These are phyloP conservation scores for Candida dajiaensis DNA, from an alignment of 805 yeast species.

Conservation along the genomic window DNA sequence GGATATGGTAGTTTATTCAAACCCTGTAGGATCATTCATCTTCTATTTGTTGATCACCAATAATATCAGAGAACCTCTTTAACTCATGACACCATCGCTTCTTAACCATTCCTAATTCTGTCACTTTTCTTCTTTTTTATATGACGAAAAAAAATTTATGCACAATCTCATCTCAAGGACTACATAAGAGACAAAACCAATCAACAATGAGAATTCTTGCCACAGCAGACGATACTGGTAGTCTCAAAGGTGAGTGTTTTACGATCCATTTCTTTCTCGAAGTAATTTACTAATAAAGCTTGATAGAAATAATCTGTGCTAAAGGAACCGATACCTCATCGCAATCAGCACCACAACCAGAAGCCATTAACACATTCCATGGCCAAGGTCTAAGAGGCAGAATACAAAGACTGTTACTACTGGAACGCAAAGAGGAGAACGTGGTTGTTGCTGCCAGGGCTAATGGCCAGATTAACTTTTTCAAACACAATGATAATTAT, in stretches of 20 bases:
- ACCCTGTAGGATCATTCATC: too few species aligned
- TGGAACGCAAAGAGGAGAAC: conserved; percentile 26
- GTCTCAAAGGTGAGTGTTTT: conserved; percentile 35
- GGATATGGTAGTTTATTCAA: too few species aligned
- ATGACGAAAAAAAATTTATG: not conserved
- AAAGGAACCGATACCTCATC: conserved; percentile 77
- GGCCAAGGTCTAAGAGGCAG: conserved; percentile 34
- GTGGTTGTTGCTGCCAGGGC: conserved; percentile 41
- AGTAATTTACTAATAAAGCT: not conserved
- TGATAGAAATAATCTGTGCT: conserved; percentile 47
- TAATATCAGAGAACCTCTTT: not conserved
- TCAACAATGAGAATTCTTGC: conserved; percentile 51
- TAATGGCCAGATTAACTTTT: conserved; percentile 37
- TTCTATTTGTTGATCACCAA: too few species aligned
- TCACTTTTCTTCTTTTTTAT: too few species aligned
- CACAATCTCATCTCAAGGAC: not conserved
- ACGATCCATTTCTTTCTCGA: not conserved
- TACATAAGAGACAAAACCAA: not conserved
- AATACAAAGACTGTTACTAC: conserved; percentile 35
- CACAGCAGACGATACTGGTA: conserved; percentile 63
- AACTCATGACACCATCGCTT: not conserved
- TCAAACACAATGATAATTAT: conserved; percentile 27
- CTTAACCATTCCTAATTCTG: not conserved
- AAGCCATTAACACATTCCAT: conserved; percentile 39
- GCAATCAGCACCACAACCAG: conserved; percentile 61